Evolutionary conservation across 2,329 filamentous ascomycete genomes (phyloP), one percentile per base, ranked within the genome.

Genomic region (Trichoderma gracile): DNA sequence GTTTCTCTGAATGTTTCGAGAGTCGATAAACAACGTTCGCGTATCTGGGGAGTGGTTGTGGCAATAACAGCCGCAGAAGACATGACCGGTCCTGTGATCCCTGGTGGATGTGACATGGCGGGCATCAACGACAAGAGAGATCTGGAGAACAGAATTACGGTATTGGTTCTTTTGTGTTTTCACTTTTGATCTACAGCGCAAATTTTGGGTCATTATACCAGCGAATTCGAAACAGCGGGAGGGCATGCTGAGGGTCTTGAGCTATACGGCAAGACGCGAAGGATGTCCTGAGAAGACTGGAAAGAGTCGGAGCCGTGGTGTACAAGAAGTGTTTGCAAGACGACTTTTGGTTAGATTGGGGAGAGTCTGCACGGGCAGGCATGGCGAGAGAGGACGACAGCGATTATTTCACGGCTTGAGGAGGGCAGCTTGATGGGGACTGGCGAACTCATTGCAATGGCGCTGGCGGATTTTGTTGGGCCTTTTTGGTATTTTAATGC

Each of bases 371-470:
- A 33, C 40, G 54, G 55, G 55, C 55, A 59, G 55, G 27, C 56
- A 38, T 38, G 30, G 40, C 27, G 49, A n/a, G n/a, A n/a, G n/a
- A 45, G 40, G 58, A 23, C 17, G 58, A 62, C 23, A 27, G 27
- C 23, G 21, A 12, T 47, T 58, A 5, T 27, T 58, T 47, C n/a
- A 25, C 19, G 17, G 46, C 19, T n/a, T 23, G n/a, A 52, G 46
- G 19, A 21, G 52, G 46, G n/a, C 27, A 54, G 55, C 53, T 56
- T 40, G 27, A 55, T 53, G 27, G 47, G 56, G 63, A 54, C 21
- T 58, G 42, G 57, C 30, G 56, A 60, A 59, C 49, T 56, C 63
- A 65, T 60, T 65, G 63, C 56, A 65, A 65, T 49, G 63, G 63
- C 63, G 63, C 63, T 55, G 49, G 47, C 40, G 63, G 61, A 50